Base-by-base conservation (phyloP, 441 rosid species). In the Corymbia calophylla region DNA sequence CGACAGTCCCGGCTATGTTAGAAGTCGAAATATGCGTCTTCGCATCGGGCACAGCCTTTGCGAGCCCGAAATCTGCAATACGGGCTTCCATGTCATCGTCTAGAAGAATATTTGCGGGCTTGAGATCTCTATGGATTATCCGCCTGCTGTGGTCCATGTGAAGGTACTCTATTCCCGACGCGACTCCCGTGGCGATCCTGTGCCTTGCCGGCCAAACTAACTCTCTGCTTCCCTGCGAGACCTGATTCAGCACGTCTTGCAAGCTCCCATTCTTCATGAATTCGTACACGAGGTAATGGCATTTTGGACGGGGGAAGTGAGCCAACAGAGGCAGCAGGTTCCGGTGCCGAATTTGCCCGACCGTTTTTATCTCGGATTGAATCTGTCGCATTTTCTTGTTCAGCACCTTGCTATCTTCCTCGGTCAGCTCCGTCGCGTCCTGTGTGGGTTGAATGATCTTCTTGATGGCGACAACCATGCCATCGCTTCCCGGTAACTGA, bases 21-120 rank as follows among this genome's bases (percentile, higher is more conserved):
- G 98, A 95, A 53, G 95, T 89, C 5, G 99, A 87, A n/a, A 97
- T 23, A 80, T 97, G 99, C 0, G 99, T 96, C 51, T 89, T 19
- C 7, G 97, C 95, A 90, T 97, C 99, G 0, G 98, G 98, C 94
- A 97, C 93, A 49, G 94, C 91, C 89, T 95, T 95, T 25, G 99
- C 99, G 8, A 98, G 96, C 23, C 99, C 99, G 21, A 97, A 98
- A 92, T 97, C 99, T 2, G 99, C 94, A 31, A 98, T 98, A 82
- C 98, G 91, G 27, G 99, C 97, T 93, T 96, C 99, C 98, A 97
- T 94, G 87, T 96, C 95, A 39, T 97, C 98, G 31, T 96, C 99
- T 10, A 97, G 95, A 81, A 98, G 98, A 60, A 98, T 66, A 39
- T 97, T 98, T 5, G 96, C 97, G 1, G 99, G 99, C 92, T 98